phyloP scores from a whole-genome alignment of 2,329 filamentous ascomycete species.

The Paracamarosporium sp. region DNA sequence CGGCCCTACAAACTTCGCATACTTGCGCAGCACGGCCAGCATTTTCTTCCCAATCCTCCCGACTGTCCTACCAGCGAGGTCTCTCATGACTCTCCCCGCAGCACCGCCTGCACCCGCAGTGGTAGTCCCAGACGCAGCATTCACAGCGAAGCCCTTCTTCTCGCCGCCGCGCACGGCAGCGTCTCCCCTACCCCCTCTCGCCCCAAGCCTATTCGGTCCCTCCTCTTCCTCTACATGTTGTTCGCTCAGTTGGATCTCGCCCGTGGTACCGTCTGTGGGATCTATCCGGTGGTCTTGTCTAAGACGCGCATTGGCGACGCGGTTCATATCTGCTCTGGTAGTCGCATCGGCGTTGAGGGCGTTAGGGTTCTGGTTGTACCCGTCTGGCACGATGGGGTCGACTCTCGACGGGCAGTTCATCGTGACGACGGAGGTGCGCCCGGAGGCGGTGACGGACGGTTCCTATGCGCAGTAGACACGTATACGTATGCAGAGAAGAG shows the following conservation, averaged over 20 bases:
- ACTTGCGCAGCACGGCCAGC: conserved; percentile 50
- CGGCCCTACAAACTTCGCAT: conserved; percentile 67
- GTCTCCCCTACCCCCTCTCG: conserved; percentile 10
- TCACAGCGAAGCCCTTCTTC: neutral
- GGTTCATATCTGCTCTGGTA: conserved; percentile 67
- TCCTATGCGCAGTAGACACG: neutral
- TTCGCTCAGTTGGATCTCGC: conserved; percentile 17
- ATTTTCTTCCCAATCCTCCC: conserved; percentile 7
- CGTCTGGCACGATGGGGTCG: conserved; percentile 59
- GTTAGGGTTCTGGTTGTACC: conserved; percentile 68
- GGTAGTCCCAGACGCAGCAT: conserved; percentile 3
- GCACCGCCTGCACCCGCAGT: conserved; percentile 2
- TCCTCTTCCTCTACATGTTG: conserved; percentile 10
- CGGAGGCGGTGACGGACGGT: neutral
- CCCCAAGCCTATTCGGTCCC: conserved; percentile 4
- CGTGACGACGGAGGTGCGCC: conserved; percentile 5
- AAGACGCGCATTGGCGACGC: conserved; percentile 64
- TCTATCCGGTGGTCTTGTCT: conserved; percentile 50
- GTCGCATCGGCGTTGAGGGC: conserved; percentile 65
- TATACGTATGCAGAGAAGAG: neutral
- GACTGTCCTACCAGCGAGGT: neutral
- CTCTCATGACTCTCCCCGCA: neutral
- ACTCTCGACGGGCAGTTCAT: conserved; percentile 73
- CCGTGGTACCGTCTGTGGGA: conserved; percentile 12
- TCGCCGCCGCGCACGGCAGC: conserved; percentile 9